Evolutionary conservation across 2,329 filamentous ascomycete species (phyloP).

Genomic region (Chrysoporthe puriensis): DNA sequence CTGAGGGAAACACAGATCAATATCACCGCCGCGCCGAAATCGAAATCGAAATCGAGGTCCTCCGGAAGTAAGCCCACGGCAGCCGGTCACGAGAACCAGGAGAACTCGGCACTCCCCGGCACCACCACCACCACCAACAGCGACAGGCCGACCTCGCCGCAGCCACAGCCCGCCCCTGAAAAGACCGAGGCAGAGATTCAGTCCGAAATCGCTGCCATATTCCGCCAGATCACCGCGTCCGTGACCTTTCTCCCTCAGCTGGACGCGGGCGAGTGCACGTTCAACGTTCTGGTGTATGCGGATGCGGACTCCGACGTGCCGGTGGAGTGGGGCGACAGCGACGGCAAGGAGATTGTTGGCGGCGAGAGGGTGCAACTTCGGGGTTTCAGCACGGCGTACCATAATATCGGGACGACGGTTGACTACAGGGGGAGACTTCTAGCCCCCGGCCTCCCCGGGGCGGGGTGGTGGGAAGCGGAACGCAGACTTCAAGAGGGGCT

Average conservation of each 20-base stretch:
- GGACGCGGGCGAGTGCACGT: constrained; percentile 85
- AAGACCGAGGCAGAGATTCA: constrained; percentile 96
- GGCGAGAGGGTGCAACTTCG: constrained; percentile 94
- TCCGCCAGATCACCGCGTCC: constrained; percentile 96
- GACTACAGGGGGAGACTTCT: constrained; percentile 63
- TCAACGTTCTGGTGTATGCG: constrained; percentile 97
- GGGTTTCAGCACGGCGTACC: constrained; percentile 94
- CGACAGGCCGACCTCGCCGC: constrained; percentile 33
- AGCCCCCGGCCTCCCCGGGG: background rate
- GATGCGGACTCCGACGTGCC: constrained; percentile 96
- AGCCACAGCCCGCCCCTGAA: constrained; percentile 49
- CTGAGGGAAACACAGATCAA: constrained; percentile 38
- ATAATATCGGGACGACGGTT: constrained; percentile 92
- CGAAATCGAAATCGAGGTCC: constrained; percentile 58
- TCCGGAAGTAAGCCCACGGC: constrained; percentile 55
- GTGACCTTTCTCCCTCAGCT: constrained; percentile 96
- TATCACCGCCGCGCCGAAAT: constrained; percentile 43
- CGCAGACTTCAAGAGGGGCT: too few species aligned
- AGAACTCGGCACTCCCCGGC: constrained; percentile 60
- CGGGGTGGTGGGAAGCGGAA: background rate
- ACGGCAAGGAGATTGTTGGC: constrained; percentile 93
- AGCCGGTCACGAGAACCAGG: constrained; percentile 63
- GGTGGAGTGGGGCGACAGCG: constrained; percentile 97
- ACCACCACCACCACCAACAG: constrained; percentile 24
- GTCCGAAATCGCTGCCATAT: constrained; percentile 92